Conservation (phyloP, 768 basidiomycete genomes). For the Mycena vitilis region DNA sequence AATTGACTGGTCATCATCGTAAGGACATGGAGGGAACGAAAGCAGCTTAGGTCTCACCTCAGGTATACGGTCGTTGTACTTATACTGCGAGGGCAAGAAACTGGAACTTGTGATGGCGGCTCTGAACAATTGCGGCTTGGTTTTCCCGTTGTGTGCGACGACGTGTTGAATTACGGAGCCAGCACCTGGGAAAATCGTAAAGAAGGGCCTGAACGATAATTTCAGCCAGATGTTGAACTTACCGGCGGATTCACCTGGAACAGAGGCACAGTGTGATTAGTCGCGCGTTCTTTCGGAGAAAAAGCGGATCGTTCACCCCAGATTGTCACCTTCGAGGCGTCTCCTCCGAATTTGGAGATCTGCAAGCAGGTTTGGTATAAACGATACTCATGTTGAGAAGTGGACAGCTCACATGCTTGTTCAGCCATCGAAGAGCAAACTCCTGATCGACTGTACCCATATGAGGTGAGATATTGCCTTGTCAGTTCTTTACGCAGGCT, state of each 20-base stretch:
- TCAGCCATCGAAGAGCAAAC: not conserved
- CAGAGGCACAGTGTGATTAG: too few relatives aligned
- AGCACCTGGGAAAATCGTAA: not conserved
- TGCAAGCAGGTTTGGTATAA: not conserved
- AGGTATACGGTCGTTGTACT: constrained; percentile 1
- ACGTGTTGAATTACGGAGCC: not conserved
- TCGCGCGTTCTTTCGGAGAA: too few relatives aligned
- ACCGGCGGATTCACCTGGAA: not conserved
- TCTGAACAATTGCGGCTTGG: not conserved
- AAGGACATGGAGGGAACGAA: not conserved
- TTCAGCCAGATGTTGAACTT: not conserved
- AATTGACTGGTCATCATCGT: not conserved
- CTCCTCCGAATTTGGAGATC: not conserved
- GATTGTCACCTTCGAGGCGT: not conserved
- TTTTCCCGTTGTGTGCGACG: not conserved
- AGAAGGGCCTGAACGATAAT: too few relatives aligned
- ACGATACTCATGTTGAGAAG: not conserved
- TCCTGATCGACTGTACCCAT: not conserved
- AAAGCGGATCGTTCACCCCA: not conserved
- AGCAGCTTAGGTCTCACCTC: not conserved
- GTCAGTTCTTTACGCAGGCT: constrained; percentile 23
- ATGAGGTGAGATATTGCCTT: too few relatives aligned
- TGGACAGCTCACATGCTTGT: not conserved
- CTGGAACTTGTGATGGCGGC: not conserved
- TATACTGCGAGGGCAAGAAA: not conserved